Percentiles rank a stretch among this genome's conserved stretches.
Evolutionary conservation across 495 filamentous ascomycete species (phyloP).

Genomic region (Daldinia concentrica): DNA sequence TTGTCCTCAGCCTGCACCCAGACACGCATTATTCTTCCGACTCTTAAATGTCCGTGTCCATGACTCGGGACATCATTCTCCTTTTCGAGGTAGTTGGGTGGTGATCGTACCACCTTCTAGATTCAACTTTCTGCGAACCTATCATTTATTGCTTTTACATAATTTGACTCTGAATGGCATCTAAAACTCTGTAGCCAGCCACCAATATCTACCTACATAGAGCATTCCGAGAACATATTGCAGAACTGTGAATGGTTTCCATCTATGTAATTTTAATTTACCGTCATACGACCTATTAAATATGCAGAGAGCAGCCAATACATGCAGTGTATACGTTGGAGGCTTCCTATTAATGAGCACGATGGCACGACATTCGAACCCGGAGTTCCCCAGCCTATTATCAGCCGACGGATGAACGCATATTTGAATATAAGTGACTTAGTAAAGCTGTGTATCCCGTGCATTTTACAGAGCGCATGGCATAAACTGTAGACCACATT

Average conservation of each 20-base stretch:
- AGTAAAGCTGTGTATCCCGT: neutral
- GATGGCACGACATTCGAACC: neutral
- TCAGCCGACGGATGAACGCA: neutral
- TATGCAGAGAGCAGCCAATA: neutral
- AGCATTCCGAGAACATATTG: neutral
- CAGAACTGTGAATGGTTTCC: neutral
- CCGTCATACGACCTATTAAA: neutral
- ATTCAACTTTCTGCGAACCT: neutral
- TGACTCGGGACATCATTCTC: slow-evolving; percentile 9
- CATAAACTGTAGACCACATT: neutral
- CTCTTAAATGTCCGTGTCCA: neutral
- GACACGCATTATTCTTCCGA: slow-evolving; percentile 4
- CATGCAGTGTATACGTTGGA: neutral
- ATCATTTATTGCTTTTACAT: neutral
- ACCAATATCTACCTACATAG: neutral
- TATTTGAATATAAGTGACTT: neutral
- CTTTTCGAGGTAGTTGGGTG: slow-evolving; percentile 25
- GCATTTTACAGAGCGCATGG: neutral
- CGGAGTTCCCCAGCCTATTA: neutral
- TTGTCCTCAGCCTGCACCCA: slow-evolving; percentile 5
- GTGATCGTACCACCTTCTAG: slow-evolving; percentile 28
- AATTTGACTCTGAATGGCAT: neutral
- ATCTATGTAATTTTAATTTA: neutral
- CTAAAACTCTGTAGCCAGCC: neutral
- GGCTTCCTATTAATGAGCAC: neutral